A percentile compares a stretch with the other conserved stretches of the same genome.
Evolutionary conservation across 768 basidiomycete species (phyloP).

Genomic region (Suillus spraguei): DNA sequence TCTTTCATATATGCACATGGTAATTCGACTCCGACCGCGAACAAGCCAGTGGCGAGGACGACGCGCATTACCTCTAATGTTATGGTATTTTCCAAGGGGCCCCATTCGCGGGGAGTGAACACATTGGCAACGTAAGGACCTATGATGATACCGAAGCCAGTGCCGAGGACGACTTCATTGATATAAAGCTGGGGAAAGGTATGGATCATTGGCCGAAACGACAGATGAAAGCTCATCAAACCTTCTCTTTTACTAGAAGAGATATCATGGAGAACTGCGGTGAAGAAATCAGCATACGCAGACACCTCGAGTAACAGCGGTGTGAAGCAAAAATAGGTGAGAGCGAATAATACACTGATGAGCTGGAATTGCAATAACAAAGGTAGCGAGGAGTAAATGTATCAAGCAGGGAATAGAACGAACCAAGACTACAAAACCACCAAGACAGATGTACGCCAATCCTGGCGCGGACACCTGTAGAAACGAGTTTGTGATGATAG

Average conservation of each 20-base stretch:
- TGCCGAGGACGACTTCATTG: slow-evolving; percentile 94
- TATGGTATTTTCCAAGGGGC: slow-evolving; percentile 50
- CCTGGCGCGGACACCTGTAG: slow-evolving; percentile 53
- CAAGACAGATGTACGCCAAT: slow-evolving; percentile 64
- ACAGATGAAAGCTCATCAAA: slow-evolving; percentile 27
- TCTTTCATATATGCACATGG: slow-evolving; percentile 82
- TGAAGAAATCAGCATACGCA: neutral
- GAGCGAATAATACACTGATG: no score
- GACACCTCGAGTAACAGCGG: neutral
- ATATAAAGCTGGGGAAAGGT: slow-evolving; percentile 66
- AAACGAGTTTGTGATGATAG: slow-evolving; percentile 25
- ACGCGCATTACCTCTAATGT: slow-evolving; percentile 88
- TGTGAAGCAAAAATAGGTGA: neutral
- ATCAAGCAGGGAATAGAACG: slow-evolving; percentile 15
- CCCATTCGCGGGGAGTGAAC: slow-evolving; percentile 83
- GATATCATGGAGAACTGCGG: slow-evolving; percentile 82
- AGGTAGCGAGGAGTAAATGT: neutral
- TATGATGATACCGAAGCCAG: slow-evolving; percentile 58
- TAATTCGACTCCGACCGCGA: slow-evolving; percentile 94
- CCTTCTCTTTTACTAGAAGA: slow-evolving; percentile 81
- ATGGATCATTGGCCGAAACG: neutral
- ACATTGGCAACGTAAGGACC: slow-evolving; percentile 73
- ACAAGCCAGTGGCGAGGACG: slow-evolving; percentile 89
- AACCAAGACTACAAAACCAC: slow-evolving; percentile 55
- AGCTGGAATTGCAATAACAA: no score